These are phyloP conservation scores for Astrothelium macrocarpum DNA, from an alignment of 495 filamentous ascomycete species.

Conservation along the genomic window DNA sequence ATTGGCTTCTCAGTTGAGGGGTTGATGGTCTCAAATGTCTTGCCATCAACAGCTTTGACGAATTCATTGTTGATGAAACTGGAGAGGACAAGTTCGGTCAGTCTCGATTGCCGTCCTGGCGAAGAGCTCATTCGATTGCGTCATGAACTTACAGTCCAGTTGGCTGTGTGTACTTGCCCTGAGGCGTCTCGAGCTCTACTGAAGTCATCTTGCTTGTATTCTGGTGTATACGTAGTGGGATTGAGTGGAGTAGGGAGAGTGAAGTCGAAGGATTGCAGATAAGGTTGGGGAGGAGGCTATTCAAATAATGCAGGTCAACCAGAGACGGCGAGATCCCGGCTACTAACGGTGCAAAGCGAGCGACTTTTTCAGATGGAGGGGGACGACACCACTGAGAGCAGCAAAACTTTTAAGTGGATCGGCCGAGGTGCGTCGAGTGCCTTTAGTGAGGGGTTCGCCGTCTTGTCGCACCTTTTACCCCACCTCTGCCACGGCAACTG, in stretches of 20 bases:
- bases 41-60: conserved; percentile 70
- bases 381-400: too few relatives aligned
- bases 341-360: too few relatives aligned
- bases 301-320: neutral
- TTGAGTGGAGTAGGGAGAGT: neutral
- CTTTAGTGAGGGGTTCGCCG: neutral
- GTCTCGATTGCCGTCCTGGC: neutral
- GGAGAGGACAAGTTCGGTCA: conserved; percentile 1
- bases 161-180: conserved; percentile 72
- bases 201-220: conserved; percentile 26
- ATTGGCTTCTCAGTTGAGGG: conserved; percentile 58
- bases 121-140: neutral
- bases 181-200: conserved; percentile 54
- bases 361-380: too few relatives aligned
- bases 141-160: conserved; percentile 67
- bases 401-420: too few relatives aligned
- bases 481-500: neutral
- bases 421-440: too few relatives aligned
- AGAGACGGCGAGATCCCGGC: neutral
- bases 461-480: neutral
- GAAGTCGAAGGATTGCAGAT: neutral
- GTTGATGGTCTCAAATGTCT: conserved; percentile 73
- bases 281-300: neutral
- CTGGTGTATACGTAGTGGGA: neutral
- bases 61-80: conserved; percentile 99